Percentiles rank a stretch among this genome's conserved stretches.
Evolutionary conservation across 306 rosid species (phyloP).

Genomic region (Echinosophora koreensis): DNA sequence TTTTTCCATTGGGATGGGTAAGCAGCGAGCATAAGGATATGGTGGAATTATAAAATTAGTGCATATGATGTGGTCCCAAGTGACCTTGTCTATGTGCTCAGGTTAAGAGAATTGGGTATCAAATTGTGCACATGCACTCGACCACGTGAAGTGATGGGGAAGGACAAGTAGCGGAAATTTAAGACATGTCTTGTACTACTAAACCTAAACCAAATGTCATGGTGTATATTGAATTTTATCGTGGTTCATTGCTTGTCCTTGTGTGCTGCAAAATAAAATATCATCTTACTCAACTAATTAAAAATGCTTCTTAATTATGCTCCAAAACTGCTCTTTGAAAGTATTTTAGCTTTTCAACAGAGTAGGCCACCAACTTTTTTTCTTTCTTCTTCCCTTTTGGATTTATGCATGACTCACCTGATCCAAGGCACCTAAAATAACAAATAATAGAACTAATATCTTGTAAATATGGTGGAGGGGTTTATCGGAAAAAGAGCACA

Average conservation of each 20-base stretch:
- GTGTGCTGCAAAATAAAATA: slow-evolving; percentile 27
- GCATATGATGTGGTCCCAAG: slow-evolving; percentile 42
- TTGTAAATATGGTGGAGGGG: slow-evolving; percentile 33
- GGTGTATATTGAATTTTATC: slow-evolving; percentile 14
- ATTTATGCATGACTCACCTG: slow-evolving; percentile 63
- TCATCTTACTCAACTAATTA: slow-evolving; percentile 32
- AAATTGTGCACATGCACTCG: slow-evolving; percentile 43
- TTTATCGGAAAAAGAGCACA: background rate
- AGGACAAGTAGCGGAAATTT: slow-evolving; percentile 7
- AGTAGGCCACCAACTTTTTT: slow-evolving; percentile 67
- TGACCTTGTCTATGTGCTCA: slow-evolving; percentile 41
- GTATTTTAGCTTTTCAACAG: slow-evolving; percentile 60
- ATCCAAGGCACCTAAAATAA: slow-evolving; percentile 58
- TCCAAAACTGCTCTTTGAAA: slow-evolving; percentile 53
- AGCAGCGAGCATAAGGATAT: background rate
- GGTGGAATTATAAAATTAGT: background rate
- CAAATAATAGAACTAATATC: slow-evolving; percentile 24
- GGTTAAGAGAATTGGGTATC: slow-evolving; percentile 40
- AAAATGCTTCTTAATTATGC: slow-evolving; percentile 28
- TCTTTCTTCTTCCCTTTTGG: slow-evolving; percentile 59
- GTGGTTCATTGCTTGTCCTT: slow-evolving; percentile 22
- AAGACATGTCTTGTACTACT: slow-evolving; percentile 43
- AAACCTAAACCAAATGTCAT: slow-evolving; percentile 41
- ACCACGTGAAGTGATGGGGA: slow-evolving; percentile 51
- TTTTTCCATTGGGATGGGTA: background rate